Evolutionary conservation across 805 yeast species (phyloP).

Genomic region (Debaryomyces prosopidis): DNA sequence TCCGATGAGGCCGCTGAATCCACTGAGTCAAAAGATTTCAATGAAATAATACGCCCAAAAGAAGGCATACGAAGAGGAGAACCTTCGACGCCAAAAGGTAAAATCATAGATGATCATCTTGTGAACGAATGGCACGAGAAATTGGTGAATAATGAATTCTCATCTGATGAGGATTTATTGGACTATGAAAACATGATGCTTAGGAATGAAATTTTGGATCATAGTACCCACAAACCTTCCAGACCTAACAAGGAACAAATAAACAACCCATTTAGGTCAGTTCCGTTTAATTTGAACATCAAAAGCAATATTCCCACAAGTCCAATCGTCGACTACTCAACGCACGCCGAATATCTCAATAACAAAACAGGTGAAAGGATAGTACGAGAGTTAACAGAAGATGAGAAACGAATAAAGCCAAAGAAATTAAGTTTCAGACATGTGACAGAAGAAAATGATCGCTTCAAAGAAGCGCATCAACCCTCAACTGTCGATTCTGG

Average conservation of each 20-base stretch:
- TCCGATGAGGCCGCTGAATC: background rate
- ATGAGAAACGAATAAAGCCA: slow-evolving; percentile 38
- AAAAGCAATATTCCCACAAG: background rate
- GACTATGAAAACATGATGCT: background rate
- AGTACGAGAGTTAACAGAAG: slow-evolving; percentile 25
- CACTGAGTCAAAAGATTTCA: slow-evolving; percentile 13
- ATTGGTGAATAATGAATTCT: background rate
- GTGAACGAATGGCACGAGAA: slow-evolving; percentile 22
- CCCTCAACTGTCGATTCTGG: slow-evolving; percentile 1
- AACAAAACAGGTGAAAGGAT: slow-evolving; percentile 42
- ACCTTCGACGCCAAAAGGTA: slow-evolving; percentile 37
- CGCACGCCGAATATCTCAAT: slow-evolving; percentile 41
- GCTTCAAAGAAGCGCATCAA: background rate
- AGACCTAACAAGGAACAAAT: background rate
- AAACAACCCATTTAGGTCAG: background rate
- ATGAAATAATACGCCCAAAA: background rate
- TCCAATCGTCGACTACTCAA: slow-evolving; percentile 25
- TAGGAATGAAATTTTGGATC: background rate
- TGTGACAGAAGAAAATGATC: slow-evolving; percentile 4
- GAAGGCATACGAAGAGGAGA: background rate
- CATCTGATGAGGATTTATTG: slow-evolving; percentile 11
- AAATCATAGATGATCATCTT: slow-evolving; percentile 31
- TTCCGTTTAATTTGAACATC: slow-evolving; percentile 1
- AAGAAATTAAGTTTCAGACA: slow-evolving; percentile 29
- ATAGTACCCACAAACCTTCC: background rate